A percentile compares a stretch with the other conserved stretches of the same genome.
Conservation (phyloP, 805 yeast genomes). For the Starmera pachycereana region DNA sequence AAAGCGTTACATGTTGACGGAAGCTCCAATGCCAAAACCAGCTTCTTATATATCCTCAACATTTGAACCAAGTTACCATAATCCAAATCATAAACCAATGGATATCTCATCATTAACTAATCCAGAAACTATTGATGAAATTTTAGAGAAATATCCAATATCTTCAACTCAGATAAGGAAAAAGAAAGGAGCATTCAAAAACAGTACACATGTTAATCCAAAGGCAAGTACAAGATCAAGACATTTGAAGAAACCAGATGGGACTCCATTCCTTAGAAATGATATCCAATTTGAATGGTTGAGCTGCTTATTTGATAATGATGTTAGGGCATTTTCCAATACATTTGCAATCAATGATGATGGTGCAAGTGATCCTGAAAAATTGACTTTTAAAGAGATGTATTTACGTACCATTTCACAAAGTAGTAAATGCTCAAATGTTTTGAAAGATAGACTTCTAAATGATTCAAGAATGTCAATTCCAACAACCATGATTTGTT, state of each 20-base stretch:
- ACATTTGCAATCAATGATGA: conserved; percentile 35
- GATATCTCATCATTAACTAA: too few species aligned
- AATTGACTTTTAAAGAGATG: conserved; percentile 71
- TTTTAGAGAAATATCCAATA: too few species aligned
- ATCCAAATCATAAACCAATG: too few species aligned
- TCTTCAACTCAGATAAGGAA: too few species aligned
- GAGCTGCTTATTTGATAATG: conserved; percentile 50
- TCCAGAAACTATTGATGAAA: too few species aligned
- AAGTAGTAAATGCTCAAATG: conserved; percentile 73
- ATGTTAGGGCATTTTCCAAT: conserved; percentile 57
- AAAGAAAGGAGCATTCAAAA: too few species aligned
- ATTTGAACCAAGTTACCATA: background rate
- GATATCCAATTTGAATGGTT: conserved; percentile 84
- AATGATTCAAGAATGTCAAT: conserved; percentile 52
- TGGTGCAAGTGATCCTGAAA: conserved; percentile 20
- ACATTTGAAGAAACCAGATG: conserved; percentile 80
- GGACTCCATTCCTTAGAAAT: conserved; percentile 81
- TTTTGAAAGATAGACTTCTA: conserved; percentile 67
- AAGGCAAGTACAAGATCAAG: conserved; percentile 24
- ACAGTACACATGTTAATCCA: too few species aligned
- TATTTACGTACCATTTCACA: conserved; percentile 76
- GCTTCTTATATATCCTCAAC: background rate
- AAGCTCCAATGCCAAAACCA: background rate
- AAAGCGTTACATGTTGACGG: background rate
- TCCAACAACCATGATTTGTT: conserved; percentile 70